Evolutionary conservation across 2,329 filamentous ascomycete genomes (phyloP).

Genomic region (Helotiales sp.): DNA sequence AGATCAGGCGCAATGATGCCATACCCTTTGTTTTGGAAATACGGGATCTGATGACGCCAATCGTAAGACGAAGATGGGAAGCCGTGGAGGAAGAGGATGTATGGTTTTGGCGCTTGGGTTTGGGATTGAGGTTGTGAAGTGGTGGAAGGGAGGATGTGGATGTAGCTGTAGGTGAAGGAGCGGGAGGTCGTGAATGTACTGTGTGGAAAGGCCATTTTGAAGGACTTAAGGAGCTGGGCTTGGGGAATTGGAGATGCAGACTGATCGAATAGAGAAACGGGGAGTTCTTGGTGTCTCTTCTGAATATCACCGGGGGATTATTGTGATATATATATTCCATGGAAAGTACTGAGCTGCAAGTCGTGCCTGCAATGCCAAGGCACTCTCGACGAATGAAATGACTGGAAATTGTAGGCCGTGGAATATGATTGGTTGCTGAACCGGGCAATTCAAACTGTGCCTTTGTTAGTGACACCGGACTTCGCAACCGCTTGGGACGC

Average conservation of each 20-base stretch:
- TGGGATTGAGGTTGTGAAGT: too few relatives aligned
- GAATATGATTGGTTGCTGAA: not conserved
- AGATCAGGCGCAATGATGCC: conserved; percentile 51
- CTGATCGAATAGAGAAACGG: not conserved
- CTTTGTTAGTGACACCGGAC: conserved; percentile 1
- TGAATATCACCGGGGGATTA: not conserved
- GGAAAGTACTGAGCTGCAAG: not conserved
- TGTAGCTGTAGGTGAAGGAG: conserved; percentile 38
- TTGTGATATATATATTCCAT: not conserved
- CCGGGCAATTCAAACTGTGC: conserved; percentile 1
- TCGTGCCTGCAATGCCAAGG: not conserved
- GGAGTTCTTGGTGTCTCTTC: not conserved
- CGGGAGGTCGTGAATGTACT: conserved; percentile 9
- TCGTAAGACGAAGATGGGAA: conserved; percentile 53
- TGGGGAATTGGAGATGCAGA: too few relatives aligned
- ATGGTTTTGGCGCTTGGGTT: conserved; percentile 32
- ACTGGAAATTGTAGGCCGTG: not conserved
- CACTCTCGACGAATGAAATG: not conserved
- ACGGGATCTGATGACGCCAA: conserved; percentile 41
- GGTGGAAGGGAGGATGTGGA: conserved; percentile 33
- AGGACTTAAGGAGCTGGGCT: not conserved
- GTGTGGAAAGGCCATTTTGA: conserved; percentile 7
- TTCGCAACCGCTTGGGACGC: conserved; percentile 3
- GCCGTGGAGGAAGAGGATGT: conserved; percentile 54
- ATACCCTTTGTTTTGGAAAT: conserved; percentile 43